phyloP scores from a whole-genome alignment of 352 stramenopile species.

The Phytophthora nicotianae region DNA sequence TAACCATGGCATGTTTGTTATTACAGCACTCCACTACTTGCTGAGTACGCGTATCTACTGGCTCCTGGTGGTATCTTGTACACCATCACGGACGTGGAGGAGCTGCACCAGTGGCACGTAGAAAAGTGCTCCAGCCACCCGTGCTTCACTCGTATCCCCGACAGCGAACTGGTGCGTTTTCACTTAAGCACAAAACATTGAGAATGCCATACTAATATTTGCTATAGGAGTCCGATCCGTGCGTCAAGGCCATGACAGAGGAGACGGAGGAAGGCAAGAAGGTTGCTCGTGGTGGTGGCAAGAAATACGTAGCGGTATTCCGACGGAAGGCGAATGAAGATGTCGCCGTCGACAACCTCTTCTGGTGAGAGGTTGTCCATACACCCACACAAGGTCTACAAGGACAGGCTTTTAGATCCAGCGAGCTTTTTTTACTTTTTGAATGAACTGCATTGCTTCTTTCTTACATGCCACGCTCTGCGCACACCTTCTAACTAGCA shows the following conservation, averaged over 20 bases:
- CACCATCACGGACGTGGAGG: conserved; percentile 98
- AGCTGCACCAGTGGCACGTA: conserved; percentile 98
- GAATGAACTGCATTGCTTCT: conserved; percentile 38
- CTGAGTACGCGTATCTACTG: conserved; percentile 98
- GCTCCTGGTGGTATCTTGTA: conserved; percentile 94
- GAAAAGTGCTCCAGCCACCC: conserved; percentile 94
- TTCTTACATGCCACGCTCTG: conserved; percentile 23
- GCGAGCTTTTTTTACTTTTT: conserved; percentile 9
- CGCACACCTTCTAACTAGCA: conserved; percentile 26
- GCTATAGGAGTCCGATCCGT: conserved; percentile 85
- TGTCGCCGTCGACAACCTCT: conserved; percentile 64
- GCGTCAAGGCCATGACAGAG: conserved; percentile 94
- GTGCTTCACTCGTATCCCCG: conserved; percentile 90
- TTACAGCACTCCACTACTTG: conserved; percentile 89
- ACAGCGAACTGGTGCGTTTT: conserved; percentile 81
- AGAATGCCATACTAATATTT: background rate
- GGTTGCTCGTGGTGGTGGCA: conserved; percentile 89
- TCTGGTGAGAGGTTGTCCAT: conserved; percentile 65
- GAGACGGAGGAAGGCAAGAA: conserved; percentile 99
- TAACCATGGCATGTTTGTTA: conserved; percentile 7
- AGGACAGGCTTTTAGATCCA: conserved; percentile 7
- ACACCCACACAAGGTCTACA: conserved; percentile 1
- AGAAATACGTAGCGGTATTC: conserved; percentile 90
- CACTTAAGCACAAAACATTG: background rate
- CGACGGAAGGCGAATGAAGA: conserved; percentile 70